Base-by-base conservation (phyloP, 345 rosid genomes). In the Crucihimalaya himalaica region DNA sequence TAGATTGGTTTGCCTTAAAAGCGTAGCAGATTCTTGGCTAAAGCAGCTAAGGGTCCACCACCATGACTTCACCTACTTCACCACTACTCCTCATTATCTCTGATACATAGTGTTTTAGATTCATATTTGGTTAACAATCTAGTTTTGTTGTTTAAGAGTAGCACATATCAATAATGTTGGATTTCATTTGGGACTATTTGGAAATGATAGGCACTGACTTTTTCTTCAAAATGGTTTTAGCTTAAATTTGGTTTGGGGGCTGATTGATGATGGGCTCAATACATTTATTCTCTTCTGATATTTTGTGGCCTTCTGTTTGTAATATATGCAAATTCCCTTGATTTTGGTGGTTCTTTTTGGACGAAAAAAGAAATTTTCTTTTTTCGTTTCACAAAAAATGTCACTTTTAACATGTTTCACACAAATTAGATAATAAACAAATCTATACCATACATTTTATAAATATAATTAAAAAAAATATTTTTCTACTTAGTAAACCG, bases 1-100 rank as follows among this genome's bases (percentile, higher is more conserved):
- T 47, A 61, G 74, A 53, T 90, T 45, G 74, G 48, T 65, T 87
- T 91, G 19, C 85, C 54, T 90, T 47, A 71, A 82, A 60, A 85
- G 98, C n/a, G 92, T 95, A 70, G 98, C 98, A 18, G 94, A 95
- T 82, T 95, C 99, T 25, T 92, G 99, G 99, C 82, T 95, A 52
- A 95, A 92, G 84, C 99, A 95, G 70, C 86, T 95, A 5, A 78
- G 81, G 85, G 97, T 92, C 83, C 94, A 88, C 80, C 99, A 95
- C 84, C 98, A 90, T 53, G 99, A 95, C 85, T 95, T 87, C 85
- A 84, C 87, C 81, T 89, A 88, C 88, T 95, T 92, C 89, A 83
- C 76, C 50, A 91, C 78, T 58, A 66, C 73, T 66, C 45, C 78
- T 66, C 63, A 74, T 66, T 62, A 66, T 56, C 59, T 65, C 3